Evolutionary conservation across 2,329 filamentous ascomycete genomes (phyloP).

Genomic region (Colletotrichum eremochloae): DNA sequence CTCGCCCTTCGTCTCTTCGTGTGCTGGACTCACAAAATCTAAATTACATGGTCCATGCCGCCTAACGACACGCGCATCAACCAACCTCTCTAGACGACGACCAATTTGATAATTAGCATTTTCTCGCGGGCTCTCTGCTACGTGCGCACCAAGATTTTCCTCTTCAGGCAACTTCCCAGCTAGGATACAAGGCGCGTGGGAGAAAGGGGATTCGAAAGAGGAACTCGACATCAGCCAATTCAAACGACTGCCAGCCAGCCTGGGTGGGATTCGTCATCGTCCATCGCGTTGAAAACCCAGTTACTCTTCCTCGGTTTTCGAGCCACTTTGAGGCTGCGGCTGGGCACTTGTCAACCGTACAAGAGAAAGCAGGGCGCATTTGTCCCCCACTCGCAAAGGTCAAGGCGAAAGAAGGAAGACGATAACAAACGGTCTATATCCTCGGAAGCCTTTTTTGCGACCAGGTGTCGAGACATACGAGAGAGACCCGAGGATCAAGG

Average conservation of each 20-base stretch:
- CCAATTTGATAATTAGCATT: constrained; percentile 47
- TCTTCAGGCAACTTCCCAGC: constrained; percentile 46
- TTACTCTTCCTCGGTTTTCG: not conserved
- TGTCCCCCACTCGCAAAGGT: not conserved
- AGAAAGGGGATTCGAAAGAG: constrained; percentile 44
- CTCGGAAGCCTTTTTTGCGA: not conserved
- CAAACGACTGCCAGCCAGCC: not conserved
- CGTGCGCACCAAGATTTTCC: constrained; percentile 55
- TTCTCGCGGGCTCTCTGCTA: constrained; percentile 50
- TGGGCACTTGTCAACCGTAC: not conserved
- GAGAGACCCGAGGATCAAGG: constrained; percentile 15
- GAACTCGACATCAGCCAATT: not conserved
- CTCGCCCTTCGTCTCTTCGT: constrained; percentile 49
- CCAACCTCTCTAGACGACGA: constrained; percentile 53
- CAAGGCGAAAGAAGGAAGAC: not conserved
- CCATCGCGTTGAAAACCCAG: constrained; percentile 5
- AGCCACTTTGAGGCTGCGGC: not conserved
- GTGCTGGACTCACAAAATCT: constrained; percentile 60
- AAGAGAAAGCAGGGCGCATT: not conserved
- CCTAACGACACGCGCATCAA: constrained; percentile 50
- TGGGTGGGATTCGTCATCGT: not conserved
- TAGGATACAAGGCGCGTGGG: constrained; percentile 43
- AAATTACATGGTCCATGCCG: constrained; percentile 59
- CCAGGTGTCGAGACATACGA: not conserved
- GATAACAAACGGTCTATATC: not conserved